Base-by-base conservation (phyloP, 2,329 filamentous ascomycete species). In the Alternaria postmessia region DNA sequence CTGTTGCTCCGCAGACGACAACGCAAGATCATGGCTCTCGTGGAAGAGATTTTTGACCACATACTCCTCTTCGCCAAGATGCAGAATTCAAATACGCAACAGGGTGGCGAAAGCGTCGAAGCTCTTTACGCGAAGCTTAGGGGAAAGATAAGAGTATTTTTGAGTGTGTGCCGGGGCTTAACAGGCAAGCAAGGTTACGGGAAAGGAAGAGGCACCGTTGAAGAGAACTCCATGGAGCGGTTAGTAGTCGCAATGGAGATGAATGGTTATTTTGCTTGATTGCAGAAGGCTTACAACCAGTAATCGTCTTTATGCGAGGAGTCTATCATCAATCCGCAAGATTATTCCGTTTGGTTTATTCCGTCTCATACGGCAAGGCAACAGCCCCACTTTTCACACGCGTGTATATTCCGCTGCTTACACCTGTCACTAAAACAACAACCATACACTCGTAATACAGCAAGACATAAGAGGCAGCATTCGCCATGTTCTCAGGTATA, bases 1-100 rank as follows among this genome's bases (percentile, higher is more conserved):
- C 81, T 95, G 0, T 84, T 97, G 14, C 81, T 96, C 3, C 86
- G 91, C 59, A 91, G 91, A 70, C 84, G 91, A 36, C 93, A 96
- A 75, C 84, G 88, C 59, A 89, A 91, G 1, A 87, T 93, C 0
- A 82, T 93, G 64, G 86, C 85, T 39, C 80, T 96, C 0, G 80
- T 97, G 0, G 91, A 96, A 62, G 89, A 91, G 18, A 91, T 94
- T 2, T 94, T 96, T 64, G 82, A 83, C 1, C 78, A 87, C 0
- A 85, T 96, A n/a, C 80, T 97, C 11, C 81, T 84, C 12, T 95
- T 95, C 72, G 80, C 43, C 65, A 80, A 66, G 67, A 71, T 64
- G 62, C 68, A 63, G 64, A 79, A 57, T 18, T 47, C 52, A 1
- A 61, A 58, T 7, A 58, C 52, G 59, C 75, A 22, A 59, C 76